These are phyloP conservation scores for Boletus huronensis DNA, from an alignment of 768 basidiomycete species.

Conservation along the genomic window DNA sequence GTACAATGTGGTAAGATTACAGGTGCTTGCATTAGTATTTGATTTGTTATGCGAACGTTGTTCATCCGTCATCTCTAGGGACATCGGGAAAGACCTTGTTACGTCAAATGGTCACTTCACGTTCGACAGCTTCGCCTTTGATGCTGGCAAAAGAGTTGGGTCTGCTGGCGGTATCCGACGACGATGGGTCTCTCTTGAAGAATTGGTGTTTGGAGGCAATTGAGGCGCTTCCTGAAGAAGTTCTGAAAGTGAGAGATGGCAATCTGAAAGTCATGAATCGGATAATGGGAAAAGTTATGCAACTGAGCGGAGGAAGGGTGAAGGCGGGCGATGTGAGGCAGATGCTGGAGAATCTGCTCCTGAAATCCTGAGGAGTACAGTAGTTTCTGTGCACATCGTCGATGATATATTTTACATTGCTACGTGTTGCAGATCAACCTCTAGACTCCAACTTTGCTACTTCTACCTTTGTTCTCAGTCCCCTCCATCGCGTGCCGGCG, in stretches of 20 bases:
- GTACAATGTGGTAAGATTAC: slow-evolving; percentile 67
- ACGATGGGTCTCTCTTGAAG: slow-evolving; percentile 41
- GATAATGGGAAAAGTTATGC: slow-evolving; percentile 61
- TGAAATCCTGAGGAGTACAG: not conserved
- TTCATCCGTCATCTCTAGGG: slow-evolving; percentile 39
- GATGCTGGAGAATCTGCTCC: slow-evolving; percentile 47
- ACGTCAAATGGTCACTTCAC: slow-evolving; percentile 59
- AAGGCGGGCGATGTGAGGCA: slow-evolving; percentile 61
- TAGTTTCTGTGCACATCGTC: not conserved
- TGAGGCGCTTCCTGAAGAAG: slow-evolving; percentile 60
- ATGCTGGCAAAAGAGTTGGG: slow-evolving; percentile 49
- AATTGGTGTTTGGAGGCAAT: slow-evolving; percentile 64
- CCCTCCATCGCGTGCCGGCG: slow-evolving; percentile 82
- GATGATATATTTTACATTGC: not conserved
- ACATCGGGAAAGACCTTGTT: slow-evolving; percentile 77
- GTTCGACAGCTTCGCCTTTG: slow-evolving; percentile 35
- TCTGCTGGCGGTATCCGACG: slow-evolving; percentile 39
- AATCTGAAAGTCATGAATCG: slow-evolving; percentile 69
- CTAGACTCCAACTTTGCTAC: slow-evolving; percentile 34
- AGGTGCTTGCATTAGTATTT: slow-evolving; percentile 38
- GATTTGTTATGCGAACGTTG: not conserved
- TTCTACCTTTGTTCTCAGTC: slow-evolving; percentile 64
- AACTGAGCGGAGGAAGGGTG: slow-evolving; percentile 69
- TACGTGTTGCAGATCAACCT: slow-evolving; percentile 1
- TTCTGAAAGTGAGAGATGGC: slow-evolving; percentile 60